Evolutionary conservation across 2,329 filamentous ascomycete species (phyloP).

Genomic region (Trichoderma citrinoviride): DNA sequence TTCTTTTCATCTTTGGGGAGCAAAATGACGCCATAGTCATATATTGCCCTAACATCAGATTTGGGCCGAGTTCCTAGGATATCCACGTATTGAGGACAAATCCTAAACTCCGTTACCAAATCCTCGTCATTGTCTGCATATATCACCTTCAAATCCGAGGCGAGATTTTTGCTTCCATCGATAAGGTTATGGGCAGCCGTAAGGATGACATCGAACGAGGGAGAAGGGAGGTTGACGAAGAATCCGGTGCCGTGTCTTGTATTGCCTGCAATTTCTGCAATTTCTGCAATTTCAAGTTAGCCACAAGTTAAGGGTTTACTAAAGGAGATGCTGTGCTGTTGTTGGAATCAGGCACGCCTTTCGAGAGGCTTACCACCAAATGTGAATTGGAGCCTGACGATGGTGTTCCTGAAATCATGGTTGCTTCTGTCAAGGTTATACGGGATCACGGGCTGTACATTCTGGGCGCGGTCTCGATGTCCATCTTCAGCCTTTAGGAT

Average conservation of each 20-base stretch:
- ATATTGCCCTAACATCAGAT: background rate
- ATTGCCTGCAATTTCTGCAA: background rate
- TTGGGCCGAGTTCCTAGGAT: background rate
- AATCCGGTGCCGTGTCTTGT: background rate
- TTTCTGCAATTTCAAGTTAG: background rate
- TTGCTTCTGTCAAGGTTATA: background rate
- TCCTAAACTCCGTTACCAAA: background rate
- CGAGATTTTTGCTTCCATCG: background rate
- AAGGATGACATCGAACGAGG: background rate
- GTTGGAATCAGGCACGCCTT: no score
- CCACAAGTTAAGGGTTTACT: no score
- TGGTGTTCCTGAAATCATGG: background rate
- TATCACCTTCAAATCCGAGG: background rate
- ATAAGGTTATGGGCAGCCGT: constrained; percentile 16
- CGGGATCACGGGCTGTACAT: background rate
- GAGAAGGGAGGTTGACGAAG: constrained; percentile 9
- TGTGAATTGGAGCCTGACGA: constrained; percentile 4
- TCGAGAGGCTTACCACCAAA: constrained; percentile 10
- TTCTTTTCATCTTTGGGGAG: background rate
- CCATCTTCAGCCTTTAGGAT: background rate
- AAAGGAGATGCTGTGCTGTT: no score
- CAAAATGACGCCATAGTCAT: constrained; percentile 12
- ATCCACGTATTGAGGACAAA: background rate
- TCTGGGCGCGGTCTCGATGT: background rate
- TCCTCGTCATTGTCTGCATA: background rate